These are phyloP conservation scores for Stentor roeselii DNA, from an alignment of 73 alveolate genomes.

Conservation along the genomic window DNA sequence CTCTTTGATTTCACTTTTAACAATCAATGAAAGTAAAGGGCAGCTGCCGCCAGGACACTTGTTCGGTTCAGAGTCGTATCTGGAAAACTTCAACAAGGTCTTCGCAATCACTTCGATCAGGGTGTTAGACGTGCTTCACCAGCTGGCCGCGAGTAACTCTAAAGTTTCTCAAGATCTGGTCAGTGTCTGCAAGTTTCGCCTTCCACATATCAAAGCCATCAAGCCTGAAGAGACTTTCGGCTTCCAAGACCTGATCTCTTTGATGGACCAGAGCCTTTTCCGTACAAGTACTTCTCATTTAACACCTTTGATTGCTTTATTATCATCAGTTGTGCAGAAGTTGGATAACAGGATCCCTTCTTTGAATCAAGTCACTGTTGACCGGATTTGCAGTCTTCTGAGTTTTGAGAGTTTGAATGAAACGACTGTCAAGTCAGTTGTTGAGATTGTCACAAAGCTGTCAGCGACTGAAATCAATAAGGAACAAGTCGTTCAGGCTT, in stretches of 20 bases:
- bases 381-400: constrained; percentile 5
- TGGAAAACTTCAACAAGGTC: neutral
- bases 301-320: neutral
- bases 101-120: neutral
- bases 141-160: neutral
- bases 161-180: neutral
- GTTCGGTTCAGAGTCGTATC: constrained; percentile 3
- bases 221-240: neutral
- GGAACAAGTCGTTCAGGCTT: neutral
- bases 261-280: constrained; percentile 10
- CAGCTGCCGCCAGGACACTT: neutral
- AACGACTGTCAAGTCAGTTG: constrained; percentile 16
- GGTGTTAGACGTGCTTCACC: constrained; percentile 11
- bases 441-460: constrained; percentile 11
- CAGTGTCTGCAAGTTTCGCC: neutral
- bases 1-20: neutral
- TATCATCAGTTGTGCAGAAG: neutral
- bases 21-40: neutral
- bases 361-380: neutral
- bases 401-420: constrained; percentile 24
- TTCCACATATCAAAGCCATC: neutral
- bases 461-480: constrained; percentile 1
- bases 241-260: neutral
- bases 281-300: constrained; percentile 9
- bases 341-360: neutral